Evolutionary conservation across 768 basidiomycete species (phyloP).

Genomic region (Auricularia cornea): DNA sequence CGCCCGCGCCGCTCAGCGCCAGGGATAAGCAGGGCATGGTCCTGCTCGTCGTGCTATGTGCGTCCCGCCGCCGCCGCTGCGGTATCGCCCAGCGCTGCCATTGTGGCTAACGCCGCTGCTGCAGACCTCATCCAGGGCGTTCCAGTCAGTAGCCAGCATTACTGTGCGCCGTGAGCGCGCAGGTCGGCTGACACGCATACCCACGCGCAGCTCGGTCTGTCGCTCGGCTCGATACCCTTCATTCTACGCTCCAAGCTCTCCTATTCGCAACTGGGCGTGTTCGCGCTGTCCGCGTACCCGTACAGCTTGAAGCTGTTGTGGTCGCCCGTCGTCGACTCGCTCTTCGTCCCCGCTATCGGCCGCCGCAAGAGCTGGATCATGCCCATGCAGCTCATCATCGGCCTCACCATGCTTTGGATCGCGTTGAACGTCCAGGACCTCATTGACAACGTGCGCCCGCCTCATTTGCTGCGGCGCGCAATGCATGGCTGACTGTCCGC

Average conservation of each 20-base stretch:
- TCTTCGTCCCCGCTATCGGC: conserved; percentile 75
- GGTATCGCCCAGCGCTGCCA: conserved; percentile 3
- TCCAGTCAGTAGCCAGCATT: conserved; percentile 49
- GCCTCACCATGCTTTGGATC: conserved; percentile 71
- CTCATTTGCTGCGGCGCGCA: conserved; percentile 3
- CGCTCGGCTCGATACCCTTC: conserved; percentile 93
- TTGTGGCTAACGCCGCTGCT: conserved; percentile 10
- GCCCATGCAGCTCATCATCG: conserved; percentile 90
- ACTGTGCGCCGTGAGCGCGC: conserved; percentile 5
- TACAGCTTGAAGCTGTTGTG: conserved; percentile 96
- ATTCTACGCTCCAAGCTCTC: conserved; percentile 91
- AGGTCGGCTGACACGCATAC: background rate
- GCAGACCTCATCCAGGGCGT: conserved; percentile 65
- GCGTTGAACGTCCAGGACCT: conserved; percentile 66
- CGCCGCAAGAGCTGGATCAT: conserved; percentile 98
- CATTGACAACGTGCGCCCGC: conserved; percentile 57
- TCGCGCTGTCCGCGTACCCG: conserved; percentile 87
- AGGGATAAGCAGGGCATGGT: conserved; percentile 82
- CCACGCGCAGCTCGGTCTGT: conserved; percentile 63
- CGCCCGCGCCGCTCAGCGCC: conserved; percentile 36
- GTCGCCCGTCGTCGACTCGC: conserved; percentile 95
- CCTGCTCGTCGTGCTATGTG: conserved; percentile 80
- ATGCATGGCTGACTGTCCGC: conserved; percentile 4
- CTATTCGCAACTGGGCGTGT: conserved; percentile 92
- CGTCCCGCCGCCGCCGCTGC: conserved; percentile 32